Percentiles rank a stretch among this genome's conserved stretches.
Evolutionary conservation across 345 rosid genomes (phyloP).

Genomic region (Trapa bicornis): DNA sequence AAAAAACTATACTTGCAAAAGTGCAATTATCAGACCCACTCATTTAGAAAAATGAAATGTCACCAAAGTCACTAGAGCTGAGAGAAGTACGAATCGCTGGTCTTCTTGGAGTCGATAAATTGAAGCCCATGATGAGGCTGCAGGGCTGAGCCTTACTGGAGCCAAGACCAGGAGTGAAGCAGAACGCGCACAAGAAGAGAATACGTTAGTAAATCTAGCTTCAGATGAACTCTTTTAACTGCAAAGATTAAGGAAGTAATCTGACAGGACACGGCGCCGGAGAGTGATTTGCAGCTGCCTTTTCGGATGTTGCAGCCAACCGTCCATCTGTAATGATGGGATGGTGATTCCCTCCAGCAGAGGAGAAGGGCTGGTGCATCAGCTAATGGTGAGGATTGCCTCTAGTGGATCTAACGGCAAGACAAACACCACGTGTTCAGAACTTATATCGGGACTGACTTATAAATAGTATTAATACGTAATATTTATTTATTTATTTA

Average conservation of each 20-base stretch:
- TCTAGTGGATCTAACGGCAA: background rate
- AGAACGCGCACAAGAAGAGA: constrained; percentile 3
- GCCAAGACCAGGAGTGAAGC: constrained; percentile 6
- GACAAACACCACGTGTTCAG: background rate
- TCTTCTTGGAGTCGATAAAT: background rate
- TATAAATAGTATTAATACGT: too few relatives aligned
- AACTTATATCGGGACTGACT: too few relatives aligned
- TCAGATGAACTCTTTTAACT: background rate
- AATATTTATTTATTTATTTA: too few relatives aligned
- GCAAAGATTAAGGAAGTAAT: background rate
- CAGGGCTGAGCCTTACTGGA: constrained; percentile 3
- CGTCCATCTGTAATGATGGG: background rate
- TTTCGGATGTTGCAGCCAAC: background rate
- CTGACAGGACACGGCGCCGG: background rate
- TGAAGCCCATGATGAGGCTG: background rate
- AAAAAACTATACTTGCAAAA: background rate
- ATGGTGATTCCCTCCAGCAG: background rate
- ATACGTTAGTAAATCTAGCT: background rate
- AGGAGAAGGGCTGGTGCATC: too few relatives aligned
- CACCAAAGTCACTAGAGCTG: constrained; percentile 1
- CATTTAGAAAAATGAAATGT: background rate
- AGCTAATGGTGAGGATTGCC: background rate
- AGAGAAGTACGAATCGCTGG: constrained; percentile 7
- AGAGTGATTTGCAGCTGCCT: background rate
- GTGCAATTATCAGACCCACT: too few relatives aligned